These are phyloP conservation scores for Piloderma croceum DNA, from an alignment of 768 basidiomycete species.

Conservation along the genomic window DNA sequence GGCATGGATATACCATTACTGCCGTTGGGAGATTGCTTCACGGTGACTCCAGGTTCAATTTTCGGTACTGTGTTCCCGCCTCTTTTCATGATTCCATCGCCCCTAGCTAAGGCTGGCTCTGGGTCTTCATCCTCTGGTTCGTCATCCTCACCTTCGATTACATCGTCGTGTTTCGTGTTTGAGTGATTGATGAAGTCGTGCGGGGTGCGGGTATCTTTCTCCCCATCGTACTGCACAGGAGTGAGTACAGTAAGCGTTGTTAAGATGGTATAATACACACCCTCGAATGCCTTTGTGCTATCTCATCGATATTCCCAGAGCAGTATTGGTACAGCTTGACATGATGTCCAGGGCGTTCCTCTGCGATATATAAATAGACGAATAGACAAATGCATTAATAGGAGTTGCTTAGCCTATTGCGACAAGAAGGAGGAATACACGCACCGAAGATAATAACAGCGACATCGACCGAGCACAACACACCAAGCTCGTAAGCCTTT, in stretches of 20 bases:
- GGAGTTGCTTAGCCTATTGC: too few species aligned
- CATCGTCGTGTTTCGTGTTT: slow-evolving; percentile 20
- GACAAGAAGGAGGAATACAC: slow-evolving; percentile 23
- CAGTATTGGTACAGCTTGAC: slow-evolving; percentile 80
- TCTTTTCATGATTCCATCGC: slow-evolving; percentile 15
- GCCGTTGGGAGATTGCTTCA: slow-evolving; percentile 8
- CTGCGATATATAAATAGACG: slow-evolving; percentile 45
- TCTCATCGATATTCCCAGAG: slow-evolving; percentile 61
- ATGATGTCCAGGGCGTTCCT: slow-evolving; percentile 75
- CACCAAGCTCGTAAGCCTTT: slow-evolving; percentile 88
- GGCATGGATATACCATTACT: slow-evolving; percentile 5
- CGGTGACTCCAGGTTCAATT: slow-evolving; percentile 14
- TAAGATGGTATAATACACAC: slow-evolving; percentile 25
- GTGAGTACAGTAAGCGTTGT: slow-evolving; percentile 2
- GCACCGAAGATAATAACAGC: slow-evolving; percentile 82
- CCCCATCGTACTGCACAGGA: slow-evolving; percentile 41
- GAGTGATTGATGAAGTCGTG: slow-evolving; percentile 42
- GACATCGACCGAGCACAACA: slow-evolving; percentile 83
- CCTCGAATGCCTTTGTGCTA: slow-evolving; percentile 62
- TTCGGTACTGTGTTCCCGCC: slow-evolving; percentile 25
- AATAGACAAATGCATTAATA: slow-evolving; percentile 3
- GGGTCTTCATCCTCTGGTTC: slow-evolving; percentile 37
- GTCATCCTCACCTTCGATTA: slow-evolving; percentile 21
- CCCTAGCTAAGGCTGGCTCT: slow-evolving; percentile 22
- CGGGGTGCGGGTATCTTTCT: slow-evolving; percentile 44